Conservation (phyloP, 495 filamentous ascomycete genomes). For the Tricharina praecox region DNA sequence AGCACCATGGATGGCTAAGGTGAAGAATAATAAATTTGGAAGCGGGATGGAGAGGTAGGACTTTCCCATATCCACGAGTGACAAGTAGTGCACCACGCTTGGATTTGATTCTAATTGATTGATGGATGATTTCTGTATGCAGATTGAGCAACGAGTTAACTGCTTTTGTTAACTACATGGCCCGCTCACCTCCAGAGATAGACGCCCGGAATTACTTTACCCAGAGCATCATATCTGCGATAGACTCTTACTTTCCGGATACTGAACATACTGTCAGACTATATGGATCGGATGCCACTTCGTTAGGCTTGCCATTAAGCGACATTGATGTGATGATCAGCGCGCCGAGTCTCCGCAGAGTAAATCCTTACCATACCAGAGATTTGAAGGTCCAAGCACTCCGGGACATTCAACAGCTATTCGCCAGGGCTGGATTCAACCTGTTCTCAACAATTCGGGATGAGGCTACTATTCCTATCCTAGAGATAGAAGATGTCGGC, state of each 20-base stretch:
- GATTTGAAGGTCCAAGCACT: neutral
- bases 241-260: neutral
- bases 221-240: neutral
- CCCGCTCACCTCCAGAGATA: neutral
- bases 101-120: neutral
- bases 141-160: neutral
- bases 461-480: conserved; percentile 4
- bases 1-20: conserved; percentile 5
- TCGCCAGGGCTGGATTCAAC: neutral
- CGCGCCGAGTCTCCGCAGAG: neutral
- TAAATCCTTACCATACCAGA: conserved; percentile 2
- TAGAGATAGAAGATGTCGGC: neutral
- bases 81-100: neutral
- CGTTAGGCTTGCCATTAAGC: neutral
- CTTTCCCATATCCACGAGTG: neutral
- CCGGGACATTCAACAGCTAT: neutral
- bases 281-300: conserved; percentile 1
- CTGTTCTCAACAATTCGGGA: neutral
- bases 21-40: neutral
- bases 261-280: neutral
- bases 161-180: conserved; percentile 8
- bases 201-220: neutral
- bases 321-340: conserved; percentile 7
- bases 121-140: neutral
- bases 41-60: conserved; percentile 1